A percentile compares a stretch with the other conserved stretches of the same genome.
Conservation (phyloP, 2,329 filamentous ascomycete species). For the Trichoderma afroharzianum region DNA sequence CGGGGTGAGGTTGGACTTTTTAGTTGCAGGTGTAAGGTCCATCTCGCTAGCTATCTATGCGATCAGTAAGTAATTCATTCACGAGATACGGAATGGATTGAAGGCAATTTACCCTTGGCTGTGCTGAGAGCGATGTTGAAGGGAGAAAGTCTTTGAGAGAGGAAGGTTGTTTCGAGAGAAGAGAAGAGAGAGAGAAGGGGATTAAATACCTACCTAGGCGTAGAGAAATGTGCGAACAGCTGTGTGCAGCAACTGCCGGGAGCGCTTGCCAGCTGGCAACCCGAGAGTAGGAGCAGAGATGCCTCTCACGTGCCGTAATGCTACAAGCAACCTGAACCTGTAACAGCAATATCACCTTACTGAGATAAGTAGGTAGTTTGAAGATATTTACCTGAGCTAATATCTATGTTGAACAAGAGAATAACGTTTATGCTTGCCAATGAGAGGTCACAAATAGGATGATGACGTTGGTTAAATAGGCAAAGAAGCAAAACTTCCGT, state of each 20-base stretch:
- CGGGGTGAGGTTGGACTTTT: background rate
- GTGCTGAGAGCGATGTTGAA: background rate
- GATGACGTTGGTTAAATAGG: background rate
- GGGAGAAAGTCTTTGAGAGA: background rate
- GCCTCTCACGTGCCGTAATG: conserved; percentile 8
- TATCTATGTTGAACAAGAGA: background rate
- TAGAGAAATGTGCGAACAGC: background rate
- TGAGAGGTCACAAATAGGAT: background rate
- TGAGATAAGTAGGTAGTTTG: background rate
- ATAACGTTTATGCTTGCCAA: background rate
- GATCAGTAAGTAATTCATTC: background rate
- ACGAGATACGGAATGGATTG: background rate
- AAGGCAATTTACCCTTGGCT: background rate
- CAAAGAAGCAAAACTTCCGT: background rate
- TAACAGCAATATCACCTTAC: background rate
- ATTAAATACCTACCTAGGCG: background rate
- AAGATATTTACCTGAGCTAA: background rate
- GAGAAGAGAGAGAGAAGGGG: background rate
- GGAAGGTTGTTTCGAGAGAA: background rate
- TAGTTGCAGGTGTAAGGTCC: background rate
- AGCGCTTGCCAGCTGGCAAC: conserved; percentile 5
- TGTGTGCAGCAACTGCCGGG: background rate
- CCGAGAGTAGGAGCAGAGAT: background rate
- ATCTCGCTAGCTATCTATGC: background rate
- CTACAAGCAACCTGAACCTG: background rate